These are phyloP conservation scores for Apiotrichum mycotoxinovorans DNA, from an alignment of 1,284 basidiomycete genomes.

Conservation along the genomic window DNA sequence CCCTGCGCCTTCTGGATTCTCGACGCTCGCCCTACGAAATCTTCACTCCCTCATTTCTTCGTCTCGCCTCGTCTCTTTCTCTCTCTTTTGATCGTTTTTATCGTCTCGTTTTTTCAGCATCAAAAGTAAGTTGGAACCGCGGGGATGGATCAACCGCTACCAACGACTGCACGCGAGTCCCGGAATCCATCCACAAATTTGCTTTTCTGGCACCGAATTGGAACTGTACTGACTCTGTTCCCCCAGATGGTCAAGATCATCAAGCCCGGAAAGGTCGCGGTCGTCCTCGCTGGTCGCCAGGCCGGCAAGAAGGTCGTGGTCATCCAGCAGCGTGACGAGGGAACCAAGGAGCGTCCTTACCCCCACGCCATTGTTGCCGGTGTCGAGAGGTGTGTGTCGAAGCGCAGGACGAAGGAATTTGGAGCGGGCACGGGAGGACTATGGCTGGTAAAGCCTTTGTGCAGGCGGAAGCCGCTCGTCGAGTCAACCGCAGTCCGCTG, in stretches of 20 bases:
- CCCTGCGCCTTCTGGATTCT: neutral
- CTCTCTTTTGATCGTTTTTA: neutral
- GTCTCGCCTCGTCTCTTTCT: neutral
- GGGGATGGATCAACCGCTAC: too few species aligned
- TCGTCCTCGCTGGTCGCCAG: slow-evolving; percentile 93
- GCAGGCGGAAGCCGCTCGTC: too few species aligned
- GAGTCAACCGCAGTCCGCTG: too few species aligned
- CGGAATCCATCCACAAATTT: too few species aligned
- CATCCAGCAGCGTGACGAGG: slow-evolving; percentile 88
- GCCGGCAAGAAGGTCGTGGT: slow-evolving; percentile 97
- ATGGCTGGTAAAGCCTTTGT: too few species aligned
- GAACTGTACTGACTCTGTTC: neutral
- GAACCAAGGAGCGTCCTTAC: slow-evolving; percentile 83
- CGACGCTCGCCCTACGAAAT: neutral
- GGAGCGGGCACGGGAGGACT: too few species aligned
- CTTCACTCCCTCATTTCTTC: neutral
- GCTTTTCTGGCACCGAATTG: too few species aligned
- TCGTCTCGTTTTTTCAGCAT: too few species aligned
- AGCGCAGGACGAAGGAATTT: neutral
- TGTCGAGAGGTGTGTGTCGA: slow-evolving; percentile 62
- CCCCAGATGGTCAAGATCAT: slow-evolving; percentile 9
- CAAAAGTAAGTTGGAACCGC: too few species aligned
- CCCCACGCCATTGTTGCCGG: slow-evolving; percentile 95
- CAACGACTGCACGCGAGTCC: too few species aligned
- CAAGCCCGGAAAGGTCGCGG: slow-evolving; percentile 81